phyloP scores from a whole-genome alignment of 306 rosid species.

The Gastrolobium villosum region DNA sequence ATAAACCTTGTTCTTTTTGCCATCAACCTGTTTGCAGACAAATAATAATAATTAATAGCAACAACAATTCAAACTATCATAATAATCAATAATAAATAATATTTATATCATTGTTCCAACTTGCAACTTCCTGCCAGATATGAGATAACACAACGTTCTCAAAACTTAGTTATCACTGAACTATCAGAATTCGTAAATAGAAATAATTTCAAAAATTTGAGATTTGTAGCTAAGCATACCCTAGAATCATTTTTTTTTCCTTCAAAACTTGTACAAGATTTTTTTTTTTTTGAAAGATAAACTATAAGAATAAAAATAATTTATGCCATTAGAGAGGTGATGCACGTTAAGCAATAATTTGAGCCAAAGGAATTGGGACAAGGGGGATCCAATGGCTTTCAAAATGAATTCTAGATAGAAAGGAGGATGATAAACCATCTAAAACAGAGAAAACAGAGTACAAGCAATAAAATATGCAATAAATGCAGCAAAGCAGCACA shows the following conservation, averaged over 20 bases:
- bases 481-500: not conserved
- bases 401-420: not conserved
- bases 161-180: not conserved
- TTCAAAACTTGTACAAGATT: not conserved
- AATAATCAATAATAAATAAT: not conserved
- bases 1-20: constrained; percentile 98
- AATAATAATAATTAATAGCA: constrained; percentile 33
- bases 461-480: not conserved
- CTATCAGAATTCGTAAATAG: not conserved
- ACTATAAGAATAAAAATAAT: not conserved
- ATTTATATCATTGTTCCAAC: not conserved
- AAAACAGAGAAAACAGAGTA: constrained; percentile 7
- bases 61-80: constrained; percentile 20
- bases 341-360: not conserved
- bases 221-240: not conserved
- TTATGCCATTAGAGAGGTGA: not conserved
- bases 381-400: not conserved
- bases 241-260: not conserved
- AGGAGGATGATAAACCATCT: not conserved
- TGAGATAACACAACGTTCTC: not conserved
- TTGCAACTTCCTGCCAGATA: constrained; percentile 3
- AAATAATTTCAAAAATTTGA: not conserved
- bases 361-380: not conserved
- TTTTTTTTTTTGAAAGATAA: not conserved
- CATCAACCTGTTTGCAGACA: constrained; percentile 85